Evolutionary conservation across 2,329 filamentous ascomycete species (phyloP).

Genomic region (Cordyceps javanica): DNA sequence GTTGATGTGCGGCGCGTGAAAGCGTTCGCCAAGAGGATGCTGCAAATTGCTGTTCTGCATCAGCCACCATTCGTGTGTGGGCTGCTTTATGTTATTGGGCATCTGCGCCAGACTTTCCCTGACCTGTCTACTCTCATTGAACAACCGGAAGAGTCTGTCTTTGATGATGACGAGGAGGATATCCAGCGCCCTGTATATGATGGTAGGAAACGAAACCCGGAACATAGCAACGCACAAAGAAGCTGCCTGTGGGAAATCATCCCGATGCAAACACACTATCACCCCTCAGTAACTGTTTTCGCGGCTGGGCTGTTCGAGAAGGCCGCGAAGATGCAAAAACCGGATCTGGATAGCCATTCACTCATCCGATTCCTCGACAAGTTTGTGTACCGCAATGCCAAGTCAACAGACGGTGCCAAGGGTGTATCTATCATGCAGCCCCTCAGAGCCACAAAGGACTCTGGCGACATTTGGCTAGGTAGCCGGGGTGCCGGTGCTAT

Average conservation of each 20-base stretch:
- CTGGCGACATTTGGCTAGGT: conserved; percentile 51
- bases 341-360: conserved; percentile 83
- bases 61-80: conserved; percentile 91
- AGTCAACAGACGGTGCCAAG: conserved; percentile 59
- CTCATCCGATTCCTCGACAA: conserved; percentile 95
- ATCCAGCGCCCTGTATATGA: conserved; percentile 56
- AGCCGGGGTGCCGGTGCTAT: conserved; percentile 39
- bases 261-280: conserved; percentile 61
- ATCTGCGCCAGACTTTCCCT: conserved; percentile 74
- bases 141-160: conserved; percentile 64
- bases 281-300: conserved; percentile 85
- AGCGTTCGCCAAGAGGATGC: conserved; percentile 88
- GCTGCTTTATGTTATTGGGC: conserved; percentile 80
- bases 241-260: conserved; percentile 87
- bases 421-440: conserved; percentile 97
- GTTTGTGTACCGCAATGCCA: conserved; percentile 95
- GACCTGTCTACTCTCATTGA: conserved; percentile 72
- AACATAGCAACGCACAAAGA: conserved; percentile 86
- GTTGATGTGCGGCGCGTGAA: conserved; percentile 88
- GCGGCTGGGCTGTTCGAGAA: conserved; percentile 65
- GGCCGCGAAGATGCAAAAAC: conserved; percentile 72
- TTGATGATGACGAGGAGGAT: conserved; percentile 59
- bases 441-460: conserved; percentile 47
- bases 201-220: conserved; percentile 83
- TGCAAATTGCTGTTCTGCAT: conserved; percentile 82